Evolutionary conservation across 1,139 yeast species (phyloP).

Genomic region (Hyphopichia wangnamkhiaoensis): DNA sequence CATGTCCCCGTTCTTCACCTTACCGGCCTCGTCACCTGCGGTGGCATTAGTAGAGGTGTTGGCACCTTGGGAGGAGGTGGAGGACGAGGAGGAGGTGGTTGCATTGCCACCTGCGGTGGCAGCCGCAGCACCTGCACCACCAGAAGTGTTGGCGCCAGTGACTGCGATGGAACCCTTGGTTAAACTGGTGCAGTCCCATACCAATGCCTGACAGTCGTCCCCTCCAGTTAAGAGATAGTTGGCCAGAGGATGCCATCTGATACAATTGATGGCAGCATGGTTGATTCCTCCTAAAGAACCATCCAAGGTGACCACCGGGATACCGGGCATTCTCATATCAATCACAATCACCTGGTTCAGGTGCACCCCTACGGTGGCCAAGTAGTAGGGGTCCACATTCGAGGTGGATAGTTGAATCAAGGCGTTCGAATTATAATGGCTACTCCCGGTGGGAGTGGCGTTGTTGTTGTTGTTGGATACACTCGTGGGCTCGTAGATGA

Average conservation of each 20-base stretch:
- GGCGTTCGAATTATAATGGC: slow-evolving; percentile 50
- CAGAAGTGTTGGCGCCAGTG: background rate
- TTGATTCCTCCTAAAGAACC: slow-evolving; percentile 58
- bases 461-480: slow-evolving; percentile 33
- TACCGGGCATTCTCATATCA: slow-evolving; percentile 87
- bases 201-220: slow-evolving; percentile 87
- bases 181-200: slow-evolving; percentile 69
- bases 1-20: slow-evolving; percentile 10
- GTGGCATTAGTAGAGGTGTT: slow-evolving; percentile 5
- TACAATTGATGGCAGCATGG: slow-evolving; percentile 63
- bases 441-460: slow-evolving; percentile 7
- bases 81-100: slow-evolving; percentile 5
- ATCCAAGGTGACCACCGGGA: slow-evolving; percentile 67
- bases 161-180: slow-evolving; percentile 10
- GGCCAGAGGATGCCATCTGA: slow-evolving; percentile 82
- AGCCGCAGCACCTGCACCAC: slow-evolving; percentile 3
- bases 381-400: slow-evolving; percentile 74
- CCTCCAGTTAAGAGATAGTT: slow-evolving; percentile 73
- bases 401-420: slow-evolving; percentile 76
- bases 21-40: slow-evolving; percentile 5
- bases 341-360: slow-evolving; percentile 67
- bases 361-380: slow-evolving; percentile 77
- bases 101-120: slow-evolving; percentile 2
- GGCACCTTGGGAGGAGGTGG: background rate
- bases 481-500: slow-evolving; percentile 68